phyloP scores from a whole-genome alignment of 78 protist genomes.

The Speleostelium caveatum region DNA sequence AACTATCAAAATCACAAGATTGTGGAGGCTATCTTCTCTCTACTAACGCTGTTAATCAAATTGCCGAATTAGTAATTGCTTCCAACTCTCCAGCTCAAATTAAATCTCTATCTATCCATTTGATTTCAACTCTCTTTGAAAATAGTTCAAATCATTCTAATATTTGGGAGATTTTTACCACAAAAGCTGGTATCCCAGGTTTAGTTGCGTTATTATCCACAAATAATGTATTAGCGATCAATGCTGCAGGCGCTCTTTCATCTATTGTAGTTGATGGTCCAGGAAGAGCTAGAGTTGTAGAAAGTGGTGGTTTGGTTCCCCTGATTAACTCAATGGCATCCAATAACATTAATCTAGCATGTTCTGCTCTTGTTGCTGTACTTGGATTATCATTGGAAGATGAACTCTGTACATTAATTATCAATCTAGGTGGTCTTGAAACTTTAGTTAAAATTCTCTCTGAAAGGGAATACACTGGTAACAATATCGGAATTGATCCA shows the following conservation, averaged over 20 bases:
- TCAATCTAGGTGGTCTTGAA: slow-evolving; percentile 31
- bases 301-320: slow-evolving; percentile 44
- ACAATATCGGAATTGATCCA: slow-evolving; percentile 37
- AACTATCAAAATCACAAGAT: slow-evolving; percentile 51
- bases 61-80: slow-evolving; percentile 35
- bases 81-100: slow-evolving; percentile 34
- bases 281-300: slow-evolving; percentile 67
- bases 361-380: slow-evolving; percentile 30
- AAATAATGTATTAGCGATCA: slow-evolving; percentile 13
- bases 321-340: slow-evolving; percentile 25
- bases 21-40: slow-evolving; percentile 59
- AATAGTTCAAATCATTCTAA: slow-evolving; percentile 31
- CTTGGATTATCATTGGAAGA: slow-evolving; percentile 65
- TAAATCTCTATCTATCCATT: slow-evolving; percentile 34
- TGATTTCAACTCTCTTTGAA: slow-evolving; percentile 50
- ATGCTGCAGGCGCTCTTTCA: slow-evolving; percentile 46
- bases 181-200: slow-evolving; percentile 69
- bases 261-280: slow-evolving; percentile 70
- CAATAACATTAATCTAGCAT: slow-evolving; percentile 29
- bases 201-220: slow-evolving; percentile 34
- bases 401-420: slow-evolving; percentile 57
- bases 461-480: neutral
- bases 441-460: slow-evolving; percentile 21
- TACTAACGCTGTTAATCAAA: slow-evolving; percentile 39
- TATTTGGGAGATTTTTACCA: slow-evolving; percentile 65